Evolutionary conservation across 371 early-diverging fungal species (phyloP).

Genomic region (Mortierella sp.): DNA sequence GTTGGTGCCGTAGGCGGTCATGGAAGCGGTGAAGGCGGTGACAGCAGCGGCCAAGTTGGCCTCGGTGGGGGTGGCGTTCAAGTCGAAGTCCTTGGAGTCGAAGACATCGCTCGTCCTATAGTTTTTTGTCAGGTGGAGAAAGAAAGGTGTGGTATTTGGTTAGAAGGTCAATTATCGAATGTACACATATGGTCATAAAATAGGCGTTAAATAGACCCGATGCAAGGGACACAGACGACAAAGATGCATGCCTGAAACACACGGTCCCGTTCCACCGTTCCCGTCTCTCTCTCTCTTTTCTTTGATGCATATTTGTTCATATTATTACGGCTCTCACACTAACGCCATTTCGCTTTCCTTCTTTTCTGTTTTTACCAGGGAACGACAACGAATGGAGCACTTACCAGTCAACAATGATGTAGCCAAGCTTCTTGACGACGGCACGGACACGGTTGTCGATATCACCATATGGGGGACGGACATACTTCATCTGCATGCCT

Average conservation of each 20-base stretch:
- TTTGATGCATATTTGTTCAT: background rate
- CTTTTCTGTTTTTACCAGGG: constrained; percentile 5
- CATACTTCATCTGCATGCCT: constrained; percentile 63
- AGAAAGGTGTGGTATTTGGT: background rate
- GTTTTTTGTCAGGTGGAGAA: background rate
- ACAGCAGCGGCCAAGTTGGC: constrained; percentile 1
- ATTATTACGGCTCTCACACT: background rate
- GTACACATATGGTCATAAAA: background rate
- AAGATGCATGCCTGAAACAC: background rate
- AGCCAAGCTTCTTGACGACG: constrained; percentile 66
- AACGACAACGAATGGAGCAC: background rate
- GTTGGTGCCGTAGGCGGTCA: constrained; percentile 16
- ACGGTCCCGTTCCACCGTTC: background rate
- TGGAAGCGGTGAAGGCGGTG: constrained; percentile 8
- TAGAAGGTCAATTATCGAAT: background rate
- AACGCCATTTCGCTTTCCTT: background rate
- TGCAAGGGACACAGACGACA: background rate
- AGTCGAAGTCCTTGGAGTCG: constrained; percentile 46
- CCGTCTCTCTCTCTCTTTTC: background rate
- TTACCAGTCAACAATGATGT: constrained; percentile 57
- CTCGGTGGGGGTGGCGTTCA: constrained; percentile 13
- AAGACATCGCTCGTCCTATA: constrained; percentile 30
- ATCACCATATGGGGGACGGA: constrained; percentile 75
- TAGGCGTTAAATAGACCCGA: background rate
- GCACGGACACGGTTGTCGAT: constrained; percentile 74